Evolutionary conservation across 306 rosid genomes (phyloP), one percentile per base, ranked within the genome.

Genomic region (Lathyrus sativus): DNA sequence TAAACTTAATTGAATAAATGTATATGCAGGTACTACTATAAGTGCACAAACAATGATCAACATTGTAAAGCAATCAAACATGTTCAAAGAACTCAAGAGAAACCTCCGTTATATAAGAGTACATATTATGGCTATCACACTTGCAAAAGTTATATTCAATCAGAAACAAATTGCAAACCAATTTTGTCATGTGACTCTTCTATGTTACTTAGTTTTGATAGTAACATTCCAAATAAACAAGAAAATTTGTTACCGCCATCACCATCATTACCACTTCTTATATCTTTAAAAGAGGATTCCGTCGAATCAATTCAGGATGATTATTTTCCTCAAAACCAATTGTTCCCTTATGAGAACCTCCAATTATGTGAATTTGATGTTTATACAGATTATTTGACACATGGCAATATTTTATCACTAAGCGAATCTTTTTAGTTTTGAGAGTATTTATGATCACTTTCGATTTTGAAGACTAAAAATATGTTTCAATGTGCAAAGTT

Each of bases 11-110:
- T 22, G 37, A 24, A 46, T 51, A 22, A 39, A 1, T 64, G 2
- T 33, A 33, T 33, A 24, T 31, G 74, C 71, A 88, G 95, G 74
- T 69, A 62, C 53, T 89, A 89, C 75, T 90, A 63, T 28, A 82
- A 85, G 59, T 90, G 93, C 79, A 83, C 81, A 24, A 80, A 80
- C 75, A 87, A 19, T 26, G 87, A 86, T 11, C 85, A 86, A 26
- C 67, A 67, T 5, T 89, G 96, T 68, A 59, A 53, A 70, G 92
- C 92, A 62, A 84, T 74, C 3, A 89, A 86, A 56, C 92, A 84
- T 4, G 90, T 89, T 18, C 92, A 89, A 17, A 65, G 42, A 77
- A 76, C 79, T 19, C 66, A 79, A 64, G 84, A 73, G 1, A 13
- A 83, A 6, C 89, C 90, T 31, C 80, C 78, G 3, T 29, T 65